Evolutionary conservation across 2,329 filamentous ascomycete species (phyloP).

Genomic region (Talaromyces funiculosus): DNA sequence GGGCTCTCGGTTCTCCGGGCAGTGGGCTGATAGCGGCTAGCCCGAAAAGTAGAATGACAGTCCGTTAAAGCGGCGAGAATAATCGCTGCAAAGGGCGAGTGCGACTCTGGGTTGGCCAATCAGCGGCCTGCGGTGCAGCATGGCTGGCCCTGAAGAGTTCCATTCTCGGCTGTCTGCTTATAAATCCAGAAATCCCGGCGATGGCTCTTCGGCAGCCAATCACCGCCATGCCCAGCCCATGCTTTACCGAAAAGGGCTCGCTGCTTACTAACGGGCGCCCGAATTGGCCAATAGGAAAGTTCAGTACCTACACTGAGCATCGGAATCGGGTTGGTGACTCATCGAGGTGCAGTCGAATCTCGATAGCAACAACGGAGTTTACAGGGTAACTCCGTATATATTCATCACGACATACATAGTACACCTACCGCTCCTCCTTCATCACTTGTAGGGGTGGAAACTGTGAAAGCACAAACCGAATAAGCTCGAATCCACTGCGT

Average conservation of each 20-base stretch:
- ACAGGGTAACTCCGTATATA: no score
- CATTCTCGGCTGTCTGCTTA: background rate
- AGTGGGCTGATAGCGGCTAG: background rate
- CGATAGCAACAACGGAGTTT: no score
- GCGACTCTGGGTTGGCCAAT: background rate
- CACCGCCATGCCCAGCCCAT: background rate
- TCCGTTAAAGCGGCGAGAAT: background rate
- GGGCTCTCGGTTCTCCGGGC: background rate
- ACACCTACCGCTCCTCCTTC: no score
- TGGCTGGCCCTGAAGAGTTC: background rate
- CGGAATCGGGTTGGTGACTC: background rate
- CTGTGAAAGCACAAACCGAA: background rate
- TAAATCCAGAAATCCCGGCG: background rate
- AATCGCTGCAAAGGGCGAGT: background rate
- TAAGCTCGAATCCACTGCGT: background rate
- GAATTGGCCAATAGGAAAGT: background rate
- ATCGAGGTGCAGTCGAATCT: no score
- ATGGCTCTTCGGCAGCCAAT: background rate
- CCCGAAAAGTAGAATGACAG: background rate
- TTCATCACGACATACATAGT: no score
- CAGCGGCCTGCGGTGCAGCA: background rate
- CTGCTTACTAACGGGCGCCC: background rate
- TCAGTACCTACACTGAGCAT: no score
- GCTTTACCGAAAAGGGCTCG: background rate
- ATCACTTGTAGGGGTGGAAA: no score